These are phyloP conservation scores for Harringtonia lauricola DNA, from an alignment of 2,329 filamentous ascomycete genomes.

Conservation along the genomic window DNA sequence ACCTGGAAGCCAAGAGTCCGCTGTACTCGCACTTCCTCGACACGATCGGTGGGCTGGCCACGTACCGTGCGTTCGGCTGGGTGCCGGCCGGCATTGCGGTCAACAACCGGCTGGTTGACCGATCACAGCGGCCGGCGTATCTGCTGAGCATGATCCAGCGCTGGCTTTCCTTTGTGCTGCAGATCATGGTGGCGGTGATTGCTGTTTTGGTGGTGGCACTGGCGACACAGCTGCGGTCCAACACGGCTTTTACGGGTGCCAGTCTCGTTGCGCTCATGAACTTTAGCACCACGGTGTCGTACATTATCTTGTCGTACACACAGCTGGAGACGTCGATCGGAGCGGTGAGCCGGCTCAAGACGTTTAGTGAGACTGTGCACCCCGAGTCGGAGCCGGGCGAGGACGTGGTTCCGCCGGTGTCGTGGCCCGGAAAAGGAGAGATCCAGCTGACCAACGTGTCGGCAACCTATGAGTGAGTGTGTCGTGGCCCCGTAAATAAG, in stretches of 20 bases:
- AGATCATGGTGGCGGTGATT: constrained; percentile 35
- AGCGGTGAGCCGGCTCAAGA: constrained; percentile 21
- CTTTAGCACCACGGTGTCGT: constrained; percentile 20
- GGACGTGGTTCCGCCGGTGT: constrained; percentile 13
- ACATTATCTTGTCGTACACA: constrained; percentile 22
- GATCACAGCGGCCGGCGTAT: constrained; percentile 46
- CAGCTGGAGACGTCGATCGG: constrained; percentile 23
- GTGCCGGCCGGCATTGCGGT: constrained; percentile 27
- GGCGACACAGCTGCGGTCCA: constrained; percentile 29
- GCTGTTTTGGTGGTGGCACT: constrained; percentile 36
- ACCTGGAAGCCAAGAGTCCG: constrained; percentile 50
- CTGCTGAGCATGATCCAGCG: constrained; percentile 45
- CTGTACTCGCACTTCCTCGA: constrained; percentile 45
- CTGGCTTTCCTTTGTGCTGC: constrained; percentile 42
- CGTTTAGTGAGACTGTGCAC: constrained; percentile 16
- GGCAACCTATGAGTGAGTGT: constrained; percentile 15
- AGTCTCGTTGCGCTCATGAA: constrained; percentile 26
- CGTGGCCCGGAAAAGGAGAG: constrained; percentile 15
- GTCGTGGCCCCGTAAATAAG: no score
- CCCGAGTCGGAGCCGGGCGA: constrained; percentile 16
- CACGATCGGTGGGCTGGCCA: constrained; percentile 41
- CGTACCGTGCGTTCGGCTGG: constrained; percentile 48
- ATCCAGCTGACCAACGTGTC: constrained; percentile 16
- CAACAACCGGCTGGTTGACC: constrained; percentile 38
- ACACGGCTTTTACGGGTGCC: constrained; percentile 26